Evolutionary conservation across 139 green algal genomes (phyloP), one percentile per base, ranked within the genome.

Genomic region (Volvox africanus): DNA sequence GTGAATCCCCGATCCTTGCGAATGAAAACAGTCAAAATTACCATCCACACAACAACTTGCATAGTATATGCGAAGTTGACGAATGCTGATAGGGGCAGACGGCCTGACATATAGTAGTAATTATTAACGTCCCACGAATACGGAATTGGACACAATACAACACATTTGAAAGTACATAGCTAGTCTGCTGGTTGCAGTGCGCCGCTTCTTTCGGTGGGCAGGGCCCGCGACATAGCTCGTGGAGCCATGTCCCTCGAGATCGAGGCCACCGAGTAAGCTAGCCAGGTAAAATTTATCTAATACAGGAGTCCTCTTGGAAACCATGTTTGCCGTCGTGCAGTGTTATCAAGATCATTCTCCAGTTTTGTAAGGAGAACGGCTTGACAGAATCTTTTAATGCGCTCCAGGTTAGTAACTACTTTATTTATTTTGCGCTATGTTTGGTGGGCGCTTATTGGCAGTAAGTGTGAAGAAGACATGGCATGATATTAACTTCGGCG

Each of bases 341-440:
- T 95, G 96, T 99, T n/a, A 99, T 99, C 94, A 99, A 98, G 82
- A 96, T 99, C 88, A 98, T 99, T 32, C 93, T 99, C 11, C 98
- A 99, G 88, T 99, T 99, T 82, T 99, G 97, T 95, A 99, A 99
- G 82, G 98, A 99, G 93, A 98, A 99, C 91, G 95, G 94, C 17
- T 92, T 99, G 16, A 86, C 92, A 13, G 95, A 98, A 21, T 98
- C 98, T 0, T 98, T 99, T 88, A 94, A 97, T 30, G 92, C 97
- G 3, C 95, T 99, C 35, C 97, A 99, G 94, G 95, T 96, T 20
- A 28, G 69, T 9, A 55, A 55, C 44, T 55, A 9, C 44, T 5
- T 55, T 55, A 14, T 55, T 5, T 55, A 55, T 9, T 14, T 14
- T 55, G 44, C 44, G 44, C 9, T 55, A 5, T 55, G 5, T 55